Base-by-base conservation (phyloP, 768 basidiomycete species). In the Suillus fuscotomentosus region DNA sequence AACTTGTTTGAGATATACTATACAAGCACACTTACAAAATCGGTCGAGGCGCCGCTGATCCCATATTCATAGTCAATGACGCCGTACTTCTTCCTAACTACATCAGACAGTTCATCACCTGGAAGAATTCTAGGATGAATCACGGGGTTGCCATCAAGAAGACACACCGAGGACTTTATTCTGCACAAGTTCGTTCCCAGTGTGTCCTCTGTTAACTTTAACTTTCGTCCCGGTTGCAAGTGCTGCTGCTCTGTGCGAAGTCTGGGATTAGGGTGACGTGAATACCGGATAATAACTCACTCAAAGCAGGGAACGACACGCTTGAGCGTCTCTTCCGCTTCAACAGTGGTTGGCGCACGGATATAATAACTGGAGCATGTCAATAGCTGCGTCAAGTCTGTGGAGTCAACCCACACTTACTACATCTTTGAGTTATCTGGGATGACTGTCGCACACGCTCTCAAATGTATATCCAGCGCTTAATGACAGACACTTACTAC, bases 341-440 rank as follows among this genome's bases (percentile, higher is more conserved):
- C 90, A 10, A 82, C 82, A 38, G 84, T 82, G 0, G 85, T 84
- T 4, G 90, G 88, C 0, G 90, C 90, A 24, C 93, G 89, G 5
- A 93, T 85, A 67, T 86, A 87, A 78, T 87, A 95, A 6, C 87
- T 89, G 64, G 20, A 31, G 63, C 24, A 13, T 31, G 24, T 45
- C 20, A 36, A 54, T 22, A 41, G 67, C 53, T 42, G 34, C 31
- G 24, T 34, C 3, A 13, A 42, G 11, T 42, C 17, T 31, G 27
- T 31, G 42, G 17, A 59, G 24, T 11, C 4, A 41, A 17, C 15
- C 34, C 38, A 27, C 1, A 72, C 86, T 63, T 71, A 90, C 90
- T 79, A 75, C 77, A 92, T 86, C 67, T 87, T 88, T 1, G 91
- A 81, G 70, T 92, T 88, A 71, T 94, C 92, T 0, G 94, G 94